A percentile compares a stretch with the other conserved stretches of the same genome.
Evolutionary conservation across 306 rosid species (phyloP).

Genomic region (Cucumis melo): DNA sequence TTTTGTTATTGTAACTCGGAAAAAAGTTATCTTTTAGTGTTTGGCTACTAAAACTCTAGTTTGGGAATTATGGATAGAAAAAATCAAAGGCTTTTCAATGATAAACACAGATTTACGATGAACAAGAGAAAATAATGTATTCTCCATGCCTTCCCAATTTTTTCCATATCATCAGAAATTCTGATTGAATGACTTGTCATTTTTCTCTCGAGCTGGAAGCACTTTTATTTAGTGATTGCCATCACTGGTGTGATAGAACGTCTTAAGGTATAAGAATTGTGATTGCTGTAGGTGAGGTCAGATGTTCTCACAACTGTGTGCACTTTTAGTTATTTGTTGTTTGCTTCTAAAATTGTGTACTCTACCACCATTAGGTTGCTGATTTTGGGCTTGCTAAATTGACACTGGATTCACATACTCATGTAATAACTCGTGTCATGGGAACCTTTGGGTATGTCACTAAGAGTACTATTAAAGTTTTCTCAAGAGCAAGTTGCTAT

Average conservation of each 20-base stretch:
- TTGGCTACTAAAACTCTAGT: not conserved
- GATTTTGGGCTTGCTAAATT: slow-evolving; percentile 98
- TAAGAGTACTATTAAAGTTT: not conserved
- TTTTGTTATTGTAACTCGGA: no score
- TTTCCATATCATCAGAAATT: not conserved
- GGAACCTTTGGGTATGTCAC: slow-evolving; percentile 89
- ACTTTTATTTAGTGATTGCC: not conserved
- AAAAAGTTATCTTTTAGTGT: no score
- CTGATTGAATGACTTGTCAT: not conserved
- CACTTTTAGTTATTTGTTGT: not conserved
- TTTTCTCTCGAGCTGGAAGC: not conserved
- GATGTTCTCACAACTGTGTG: not conserved
- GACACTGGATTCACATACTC: slow-evolving; percentile 78
- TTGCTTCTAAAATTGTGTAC: slow-evolving; percentile 9
- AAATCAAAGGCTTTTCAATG: not conserved
- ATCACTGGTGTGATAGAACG: not conserved
- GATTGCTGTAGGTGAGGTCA: not conserved
- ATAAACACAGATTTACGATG: not conserved
- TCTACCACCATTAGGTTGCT: slow-evolving; percentile 56
- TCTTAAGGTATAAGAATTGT: not conserved
- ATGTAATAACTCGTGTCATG: slow-evolving; percentile 93
- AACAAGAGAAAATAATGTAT: not conserved
- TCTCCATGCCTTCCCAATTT: not conserved
- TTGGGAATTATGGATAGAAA: not conserved
- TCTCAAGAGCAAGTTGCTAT: not conserved